Percentiles rank a stretch among this genome's conserved stretches.
These are phyloP conservation scores for Candida multigemmis DNA, from an alignment of 805 yeast species.

Conservation along the genomic window DNA sequence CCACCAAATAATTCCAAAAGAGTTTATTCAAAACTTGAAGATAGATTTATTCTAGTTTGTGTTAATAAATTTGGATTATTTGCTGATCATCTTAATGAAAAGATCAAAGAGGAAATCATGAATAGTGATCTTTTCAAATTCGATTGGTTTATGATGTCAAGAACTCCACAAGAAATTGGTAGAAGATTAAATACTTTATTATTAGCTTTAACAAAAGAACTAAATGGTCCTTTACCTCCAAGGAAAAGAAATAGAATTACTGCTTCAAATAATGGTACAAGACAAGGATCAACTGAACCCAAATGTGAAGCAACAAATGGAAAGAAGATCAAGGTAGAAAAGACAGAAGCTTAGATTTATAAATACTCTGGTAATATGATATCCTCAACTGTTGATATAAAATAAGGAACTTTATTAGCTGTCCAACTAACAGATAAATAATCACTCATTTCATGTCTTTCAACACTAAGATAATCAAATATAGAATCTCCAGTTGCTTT, in stretches of 20 bases:
- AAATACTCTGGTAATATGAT: slow-evolving; percentile 26
- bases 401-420: slow-evolving; percentile 71
- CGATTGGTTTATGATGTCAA: slow-evolving; percentile 65
- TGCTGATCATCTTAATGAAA: slow-evolving; percentile 51
- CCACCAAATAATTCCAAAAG: slow-evolving; percentile 82
- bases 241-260: slow-evolving; percentile 30
- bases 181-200: slow-evolving; percentile 62
- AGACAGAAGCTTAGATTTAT: no score
- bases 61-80: slow-evolving; percentile 60
- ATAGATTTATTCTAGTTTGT: slow-evolving; percentile 52
- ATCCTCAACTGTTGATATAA: slow-evolving; percentile 57
- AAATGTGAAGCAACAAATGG: background rate
- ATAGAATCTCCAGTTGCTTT: slow-evolving; percentile 51
- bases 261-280: slow-evolving; percentile 16
- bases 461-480: slow-evolving; percentile 56
- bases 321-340: slow-evolving; percentile 2
- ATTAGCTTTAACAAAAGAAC: slow-evolving; percentile 61
- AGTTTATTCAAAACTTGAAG: slow-evolving; percentile 61
- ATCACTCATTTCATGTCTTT: slow-evolving; percentile 49
- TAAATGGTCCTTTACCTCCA: slow-evolving; percentile 44
- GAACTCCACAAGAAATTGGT: slow-evolving; percentile 64
- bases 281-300: slow-evolving; percentile 30
- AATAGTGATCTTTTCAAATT: slow-evolving; percentile 54
- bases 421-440: slow-evolving; percentile 87
- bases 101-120: slow-evolving; percentile 55